These are phyloP conservation scores for Zizania palustris DNA, from an alignment of 202 grass and related monocot species.

Conservation along the genomic window DNA sequence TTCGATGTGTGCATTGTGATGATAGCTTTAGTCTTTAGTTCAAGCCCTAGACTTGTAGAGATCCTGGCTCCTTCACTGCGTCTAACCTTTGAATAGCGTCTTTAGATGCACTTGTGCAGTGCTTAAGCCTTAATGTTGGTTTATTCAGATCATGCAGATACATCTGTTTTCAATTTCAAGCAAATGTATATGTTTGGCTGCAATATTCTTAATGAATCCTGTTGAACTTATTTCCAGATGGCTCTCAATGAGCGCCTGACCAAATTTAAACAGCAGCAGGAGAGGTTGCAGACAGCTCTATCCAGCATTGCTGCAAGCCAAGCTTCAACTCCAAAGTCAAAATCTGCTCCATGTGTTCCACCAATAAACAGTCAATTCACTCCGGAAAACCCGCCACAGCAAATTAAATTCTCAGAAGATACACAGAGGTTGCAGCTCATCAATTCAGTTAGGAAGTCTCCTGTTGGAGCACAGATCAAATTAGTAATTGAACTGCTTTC, in stretches of 20 bases:
- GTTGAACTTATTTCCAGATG: constrained; percentile 58
- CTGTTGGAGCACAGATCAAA: constrained; percentile 69
- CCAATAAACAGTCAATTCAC: constrained; percentile 39
- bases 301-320: constrained; percentile 59
- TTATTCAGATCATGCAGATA: not conserved
- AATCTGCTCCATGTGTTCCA: constrained; percentile 33
- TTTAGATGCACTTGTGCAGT: not conserved
- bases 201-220: constrained; percentile 10
- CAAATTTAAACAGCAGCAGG: constrained; percentile 80
- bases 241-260: constrained; percentile 67
- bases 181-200: not conserved
- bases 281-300: constrained; percentile 74
- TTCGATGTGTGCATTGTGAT: too few species aligned
- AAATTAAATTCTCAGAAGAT: constrained; percentile 80
- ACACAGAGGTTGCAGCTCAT: constrained; percentile 75
- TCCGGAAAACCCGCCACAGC: constrained; percentile 34
- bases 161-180: not conserved
- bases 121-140: not conserved
- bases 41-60: too few species aligned
- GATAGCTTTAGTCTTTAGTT: too few species aligned
- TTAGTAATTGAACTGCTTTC: constrained; percentile 70
- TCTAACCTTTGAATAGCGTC: not conserved
- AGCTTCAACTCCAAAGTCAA: constrained; percentile 40
- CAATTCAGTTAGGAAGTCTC: constrained; percentile 74
- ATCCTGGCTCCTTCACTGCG: too few species aligned